Percentiles rank a stretch among this genome's conserved stretches.
Evolutionary conservation across 768 basidiomycete species (phyloP).

Genomic region (Saitozyma sp.): DNA sequence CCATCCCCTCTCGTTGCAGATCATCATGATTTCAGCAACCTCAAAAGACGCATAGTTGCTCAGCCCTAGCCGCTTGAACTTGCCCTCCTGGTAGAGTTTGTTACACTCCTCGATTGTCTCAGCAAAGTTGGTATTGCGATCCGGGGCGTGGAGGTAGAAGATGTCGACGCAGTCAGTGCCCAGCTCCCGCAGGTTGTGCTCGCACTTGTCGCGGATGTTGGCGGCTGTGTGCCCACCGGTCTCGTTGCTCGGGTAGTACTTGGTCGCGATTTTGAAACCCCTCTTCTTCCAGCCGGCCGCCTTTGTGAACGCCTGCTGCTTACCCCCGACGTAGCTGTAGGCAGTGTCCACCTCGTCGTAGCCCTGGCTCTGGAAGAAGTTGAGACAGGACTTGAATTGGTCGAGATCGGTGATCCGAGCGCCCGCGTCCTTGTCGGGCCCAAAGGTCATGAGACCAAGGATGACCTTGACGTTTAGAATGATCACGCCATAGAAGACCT

Average conservation of each 20-base stretch:
- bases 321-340: conserved; percentile 47
- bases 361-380: conserved; percentile 61
- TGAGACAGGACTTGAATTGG: conserved; percentile 57
- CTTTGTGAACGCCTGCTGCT: conserved; percentile 33
- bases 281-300: conserved; percentile 56
- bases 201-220: conserved; percentile 53
- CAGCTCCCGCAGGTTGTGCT: conserved; percentile 56
- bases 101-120: conserved; percentile 59
- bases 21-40: conserved; percentile 56
- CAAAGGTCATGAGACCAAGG: conserved; percentile 34
- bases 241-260: conserved; percentile 58
- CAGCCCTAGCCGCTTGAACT: conserved; percentile 59
- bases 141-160: conserved; percentile 58
- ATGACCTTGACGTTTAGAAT: conserved; percentile 9
- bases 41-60: conserved; percentile 57
- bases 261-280: conserved; percentile 63
- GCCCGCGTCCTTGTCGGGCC: conserved; percentile 33
- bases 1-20: conserved; percentile 57
- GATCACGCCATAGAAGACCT: neutral
- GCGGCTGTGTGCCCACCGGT: conserved; percentile 38
- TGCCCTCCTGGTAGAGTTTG: conserved; percentile 60
- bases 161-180: conserved; percentile 58
- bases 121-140: conserved; percentile 57
- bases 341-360: conserved; percentile 60
- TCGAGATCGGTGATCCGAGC: conserved; percentile 41